Conservation (phyloP, 1,139 yeast species). For the Candida sp. region DNA sequence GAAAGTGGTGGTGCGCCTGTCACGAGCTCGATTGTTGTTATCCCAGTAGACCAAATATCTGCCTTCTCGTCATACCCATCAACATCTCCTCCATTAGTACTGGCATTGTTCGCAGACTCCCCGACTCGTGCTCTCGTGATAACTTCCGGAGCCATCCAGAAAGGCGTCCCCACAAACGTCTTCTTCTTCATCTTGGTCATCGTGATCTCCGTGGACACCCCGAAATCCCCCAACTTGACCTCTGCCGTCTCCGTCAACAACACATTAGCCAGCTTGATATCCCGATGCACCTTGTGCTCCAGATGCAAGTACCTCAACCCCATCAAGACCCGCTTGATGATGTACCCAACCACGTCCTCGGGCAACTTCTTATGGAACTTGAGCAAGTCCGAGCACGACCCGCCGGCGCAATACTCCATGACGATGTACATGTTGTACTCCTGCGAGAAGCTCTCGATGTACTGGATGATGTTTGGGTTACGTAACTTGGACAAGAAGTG, state of each 20-base stretch:
- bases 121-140: constrained; percentile 60
- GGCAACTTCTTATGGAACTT: constrained; percentile 53
- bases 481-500: constrained; percentile 68
- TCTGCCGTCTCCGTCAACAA: constrained; percentile 64
- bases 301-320: constrained; percentile 76
- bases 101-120: constrained; percentile 71
- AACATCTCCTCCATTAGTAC: constrained; percentile 23
- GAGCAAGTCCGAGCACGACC: constrained; percentile 81
- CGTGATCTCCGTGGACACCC: constrained; percentile 84
- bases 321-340: constrained; percentile 59
- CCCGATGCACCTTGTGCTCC: constrained; percentile 82
- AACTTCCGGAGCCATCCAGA: constrained; percentile 96
- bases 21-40: constrained; percentile 76
- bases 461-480: constrained; percentile 67
- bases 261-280: constrained; percentile 84
- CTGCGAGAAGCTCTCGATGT: constrained; percentile 63
- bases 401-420: constrained; percentile 95
- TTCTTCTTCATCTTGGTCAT: constrained; percentile 60
- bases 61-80: constrained; percentile 78
- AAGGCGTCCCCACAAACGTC: constrained; percentile 90
- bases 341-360: constrained; percentile 62
- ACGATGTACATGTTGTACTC: constrained; percentile 82
- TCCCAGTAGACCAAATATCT: constrained; percentile 90
- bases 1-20: constrained; percentile 77
- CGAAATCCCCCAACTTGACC: constrained; percentile 84